Evolutionary conservation across 495 filamentous ascomycete species (phyloP), one percentile per base, ranked within the genome.

Genomic region (Penicillium mononematosum): DNA sequence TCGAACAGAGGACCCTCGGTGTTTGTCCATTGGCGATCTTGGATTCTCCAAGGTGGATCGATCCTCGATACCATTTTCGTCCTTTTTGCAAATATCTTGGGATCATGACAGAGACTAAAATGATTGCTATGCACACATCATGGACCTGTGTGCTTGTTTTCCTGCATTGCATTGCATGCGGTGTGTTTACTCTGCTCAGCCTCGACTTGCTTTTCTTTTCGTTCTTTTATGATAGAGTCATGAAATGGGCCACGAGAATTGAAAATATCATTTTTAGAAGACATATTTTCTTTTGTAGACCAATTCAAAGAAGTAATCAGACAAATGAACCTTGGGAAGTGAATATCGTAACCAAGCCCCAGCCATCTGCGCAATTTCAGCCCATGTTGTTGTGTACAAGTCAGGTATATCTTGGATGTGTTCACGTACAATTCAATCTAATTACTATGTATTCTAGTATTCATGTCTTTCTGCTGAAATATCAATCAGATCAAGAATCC

Each of bases 191-290:
- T 75, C 70, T 71, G 56, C 66, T 71, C 75, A 75, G 66, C 70
- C 70, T 73, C 74, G 64, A 68, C 64, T 59, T 70, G 67, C 64
- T 71, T 69, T 64, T 61, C 70, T 69, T 73, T 73, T 68, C 60
- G 68, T 66, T 68, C 60, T 69, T 67, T 73, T 72, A 70, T 76
- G 66, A 77, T 79, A 76, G 62, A 77, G 54, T 68, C 66, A 76
- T 68, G 69, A 75, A 67, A 70, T 69, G 68, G 64, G 69, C 73
- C 69, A 75, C 70, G 73, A 69, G 63, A 74, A 76, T 71, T 66
- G 55, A 70, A 70, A 65, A 59, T 65, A 65, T 61, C 36, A 53
- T 46, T 10, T 57, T 42, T 45, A 43, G 50, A 45, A n/a, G 27
- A 25, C 10, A 19, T 25, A 14, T 2, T 22, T 27, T 31, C 10